These are phyloP conservation scores for Mycena leptocephala DNA, from an alignment of 768 basidiomycete species.

Conservation along the genomic window DNA sequence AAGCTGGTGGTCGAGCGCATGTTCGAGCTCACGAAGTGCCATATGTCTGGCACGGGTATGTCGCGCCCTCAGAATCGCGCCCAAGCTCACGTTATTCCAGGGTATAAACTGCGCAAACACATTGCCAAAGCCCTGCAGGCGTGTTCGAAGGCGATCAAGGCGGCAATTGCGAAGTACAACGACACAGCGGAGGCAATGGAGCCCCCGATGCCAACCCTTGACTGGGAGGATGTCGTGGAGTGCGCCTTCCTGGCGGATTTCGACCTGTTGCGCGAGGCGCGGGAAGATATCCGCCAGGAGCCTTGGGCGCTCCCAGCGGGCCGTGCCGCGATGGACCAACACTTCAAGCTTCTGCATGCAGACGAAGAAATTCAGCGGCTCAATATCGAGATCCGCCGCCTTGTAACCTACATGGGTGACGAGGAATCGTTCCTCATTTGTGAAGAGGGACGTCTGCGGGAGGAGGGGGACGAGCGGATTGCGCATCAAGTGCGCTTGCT, in stretches of 20 bases:
- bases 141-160: constrained; percentile 3
- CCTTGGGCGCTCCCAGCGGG: constrained; percentile 29
- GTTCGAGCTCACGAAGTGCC: constrained; percentile 13
- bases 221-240: constrained; percentile 44
- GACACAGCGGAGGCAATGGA: constrained; percentile 1
- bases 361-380: neutral
- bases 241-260: constrained; percentile 22
- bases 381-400: neutral
- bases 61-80: too few relatives aligned
- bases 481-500: neutral
- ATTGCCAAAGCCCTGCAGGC: constrained; percentile 36
- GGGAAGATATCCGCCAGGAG: constrained; percentile 23
- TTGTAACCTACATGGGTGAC: neutral
- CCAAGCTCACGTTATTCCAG: neutral
- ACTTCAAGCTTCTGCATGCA: constrained; percentile 12
- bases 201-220: constrained; percentile 12
- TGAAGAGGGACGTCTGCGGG: neutral
- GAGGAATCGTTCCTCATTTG: neutral
- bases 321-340: constrained; percentile 28
- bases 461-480: neutral
- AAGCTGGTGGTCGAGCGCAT: constrained; percentile 27
- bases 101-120: constrained; percentile 36
- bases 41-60: constrained; percentile 5
- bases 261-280: constrained; percentile 32
- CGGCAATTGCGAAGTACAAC: constrained; percentile 34